phyloP scores from a whole-genome alignment of 75 land plant genomes.

The Pinus taeda region DNA sequence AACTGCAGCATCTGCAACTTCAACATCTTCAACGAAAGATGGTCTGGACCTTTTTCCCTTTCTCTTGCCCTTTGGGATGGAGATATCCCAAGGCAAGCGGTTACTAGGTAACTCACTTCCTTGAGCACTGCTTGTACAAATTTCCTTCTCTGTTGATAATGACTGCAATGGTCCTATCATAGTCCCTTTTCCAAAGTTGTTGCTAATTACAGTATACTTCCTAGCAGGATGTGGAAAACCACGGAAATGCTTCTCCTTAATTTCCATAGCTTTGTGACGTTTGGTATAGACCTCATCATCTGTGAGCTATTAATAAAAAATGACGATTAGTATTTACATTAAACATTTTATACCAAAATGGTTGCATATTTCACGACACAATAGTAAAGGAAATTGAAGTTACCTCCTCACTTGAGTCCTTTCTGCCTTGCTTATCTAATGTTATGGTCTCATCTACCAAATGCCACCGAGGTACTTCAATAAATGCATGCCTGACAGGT shows the following conservation, averaged over 20 bases:
- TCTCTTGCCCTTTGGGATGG: constrained; percentile 12
- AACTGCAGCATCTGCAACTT: background rate
- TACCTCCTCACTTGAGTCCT: background rate
- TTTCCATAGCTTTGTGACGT: constrained; percentile 1
- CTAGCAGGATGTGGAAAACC: background rate
- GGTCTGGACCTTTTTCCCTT: constrained; percentile 8
- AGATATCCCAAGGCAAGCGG: background rate
- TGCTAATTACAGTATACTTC: background rate
- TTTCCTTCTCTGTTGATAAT: background rate
- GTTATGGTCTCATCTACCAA: constrained; percentile 7
- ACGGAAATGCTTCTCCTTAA: constrained; percentile 3
- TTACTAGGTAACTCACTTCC: background rate
- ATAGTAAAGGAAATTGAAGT: constrained; percentile 3
- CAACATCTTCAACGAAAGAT: background rate
- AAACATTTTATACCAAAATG: background rate
- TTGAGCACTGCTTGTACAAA: background rate
- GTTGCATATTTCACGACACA: background rate
- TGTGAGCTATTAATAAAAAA: constrained; percentile 14
- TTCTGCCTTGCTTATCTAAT: constrained; percentile 2
- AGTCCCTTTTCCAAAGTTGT: background rate
- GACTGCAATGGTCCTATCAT: background rate
- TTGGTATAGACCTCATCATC: constrained; percentile 25
- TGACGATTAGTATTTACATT: background rate
- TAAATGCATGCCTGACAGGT: constrained; percentile 40
- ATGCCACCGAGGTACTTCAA: constrained; percentile 41